Evolutionary conservation across 306 rosid genomes (phyloP).

Genomic region (Dryas alaskensis): DNA sequence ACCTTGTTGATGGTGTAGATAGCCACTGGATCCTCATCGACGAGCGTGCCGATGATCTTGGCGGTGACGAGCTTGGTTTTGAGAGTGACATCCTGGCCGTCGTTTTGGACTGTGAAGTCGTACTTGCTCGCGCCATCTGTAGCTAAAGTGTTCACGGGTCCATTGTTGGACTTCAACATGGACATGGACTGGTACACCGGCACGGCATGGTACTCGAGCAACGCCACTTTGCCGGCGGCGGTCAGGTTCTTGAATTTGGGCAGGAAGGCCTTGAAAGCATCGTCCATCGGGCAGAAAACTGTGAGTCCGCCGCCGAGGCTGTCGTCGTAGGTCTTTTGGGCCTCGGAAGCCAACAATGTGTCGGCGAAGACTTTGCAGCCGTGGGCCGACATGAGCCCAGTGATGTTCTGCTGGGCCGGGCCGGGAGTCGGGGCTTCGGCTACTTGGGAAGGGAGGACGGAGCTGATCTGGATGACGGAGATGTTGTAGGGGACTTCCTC

Average conservation of each 20-base stretch:
- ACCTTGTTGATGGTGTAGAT: slow-evolving; percentile 60
- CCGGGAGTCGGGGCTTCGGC: slow-evolving; percentile 76
- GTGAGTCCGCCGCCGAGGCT: slow-evolving; percentile 58
- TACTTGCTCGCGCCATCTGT: slow-evolving; percentile 68
- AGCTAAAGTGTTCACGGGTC: slow-evolving; percentile 66
- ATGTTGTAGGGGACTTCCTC: slow-evolving; percentile 73
- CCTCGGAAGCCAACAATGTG: slow-evolving; percentile 42
- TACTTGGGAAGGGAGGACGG: slow-evolving; percentile 53
- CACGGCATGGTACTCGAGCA: slow-evolving; percentile 64
- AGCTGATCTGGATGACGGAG: slow-evolving; percentile 76
- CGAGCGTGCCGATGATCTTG: slow-evolving; percentile 54
- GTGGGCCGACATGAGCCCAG: slow-evolving; percentile 57
- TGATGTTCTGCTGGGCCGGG: slow-evolving; percentile 57
- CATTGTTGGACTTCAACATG: slow-evolving; percentile 62
- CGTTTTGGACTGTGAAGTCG: slow-evolving; percentile 78
- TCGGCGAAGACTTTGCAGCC: slow-evolving; percentile 77
- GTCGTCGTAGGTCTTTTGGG: slow-evolving; percentile 39
- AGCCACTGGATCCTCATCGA: slow-evolving; percentile 70
- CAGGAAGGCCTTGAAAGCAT: slow-evolving; percentile 52
- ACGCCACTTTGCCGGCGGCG: slow-evolving; percentile 41
- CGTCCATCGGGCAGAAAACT: slow-evolving; percentile 74
- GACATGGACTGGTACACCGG: slow-evolving; percentile 62
- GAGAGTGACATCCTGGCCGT: slow-evolving; percentile 63
- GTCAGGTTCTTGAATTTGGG: slow-evolving; percentile 74
- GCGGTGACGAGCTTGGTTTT: slow-evolving; percentile 57